These are phyloP conservation scores for Paraphaeosphaeria sporulosa DNA, from an alignment of 2,329 filamentous ascomycete species.

Conservation along the genomic window DNA sequence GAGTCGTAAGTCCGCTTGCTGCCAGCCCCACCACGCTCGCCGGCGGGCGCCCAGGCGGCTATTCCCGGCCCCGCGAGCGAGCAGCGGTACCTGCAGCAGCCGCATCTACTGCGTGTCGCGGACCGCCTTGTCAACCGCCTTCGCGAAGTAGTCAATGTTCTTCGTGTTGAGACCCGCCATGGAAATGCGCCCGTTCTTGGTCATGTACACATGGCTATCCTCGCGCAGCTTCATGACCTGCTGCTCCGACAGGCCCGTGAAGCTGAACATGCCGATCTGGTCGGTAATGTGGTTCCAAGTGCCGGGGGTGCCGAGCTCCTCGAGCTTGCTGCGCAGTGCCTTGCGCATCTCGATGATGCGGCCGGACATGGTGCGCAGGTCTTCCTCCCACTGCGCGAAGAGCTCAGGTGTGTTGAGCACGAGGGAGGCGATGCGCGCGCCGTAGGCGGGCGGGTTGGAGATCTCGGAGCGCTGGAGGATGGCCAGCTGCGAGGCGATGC, in stretches of 20 bases:
- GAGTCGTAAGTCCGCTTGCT: background rate
- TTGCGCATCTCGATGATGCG: slow-evolving; percentile 93
- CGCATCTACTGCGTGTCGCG: slow-evolving; percentile 55
- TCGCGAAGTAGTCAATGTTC: slow-evolving; percentile 93
- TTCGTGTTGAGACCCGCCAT: slow-evolving; percentile 96
- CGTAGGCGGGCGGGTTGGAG: slow-evolving; percentile 94
- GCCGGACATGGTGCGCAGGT: slow-evolving; percentile 91
- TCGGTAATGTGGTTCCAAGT: slow-evolving; percentile 97
- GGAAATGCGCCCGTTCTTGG: slow-evolving; percentile 96
- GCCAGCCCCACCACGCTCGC: slow-evolving; percentile 1
- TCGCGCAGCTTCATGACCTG: slow-evolving; percentile 76
- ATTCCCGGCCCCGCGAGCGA: background rate
- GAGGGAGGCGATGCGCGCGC: slow-evolving; percentile 83
- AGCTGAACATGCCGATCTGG: slow-evolving; percentile 99
- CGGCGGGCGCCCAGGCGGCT: slow-evolving; percentile 3
- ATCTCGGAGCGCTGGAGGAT: slow-evolving; percentile 97
- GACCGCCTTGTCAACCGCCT: slow-evolving; percentile 86
- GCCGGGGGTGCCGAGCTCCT: slow-evolving; percentile 84
- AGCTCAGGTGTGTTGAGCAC: slow-evolving; percentile 83
- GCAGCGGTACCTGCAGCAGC: slow-evolving; percentile 1
- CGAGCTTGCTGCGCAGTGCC: slow-evolving; percentile 78
- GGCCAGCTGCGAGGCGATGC: slow-evolving; percentile 87
- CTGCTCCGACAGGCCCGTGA: slow-evolving; percentile 78
- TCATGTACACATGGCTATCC: slow-evolving; percentile 84
- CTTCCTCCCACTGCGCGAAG: slow-evolving; percentile 91